A percentile compares a stretch with the other conserved stretches of the same genome.
phyloP scores from a whole-genome alignment of 805 yeast genomes.

The Kazachstania viticola region DNA sequence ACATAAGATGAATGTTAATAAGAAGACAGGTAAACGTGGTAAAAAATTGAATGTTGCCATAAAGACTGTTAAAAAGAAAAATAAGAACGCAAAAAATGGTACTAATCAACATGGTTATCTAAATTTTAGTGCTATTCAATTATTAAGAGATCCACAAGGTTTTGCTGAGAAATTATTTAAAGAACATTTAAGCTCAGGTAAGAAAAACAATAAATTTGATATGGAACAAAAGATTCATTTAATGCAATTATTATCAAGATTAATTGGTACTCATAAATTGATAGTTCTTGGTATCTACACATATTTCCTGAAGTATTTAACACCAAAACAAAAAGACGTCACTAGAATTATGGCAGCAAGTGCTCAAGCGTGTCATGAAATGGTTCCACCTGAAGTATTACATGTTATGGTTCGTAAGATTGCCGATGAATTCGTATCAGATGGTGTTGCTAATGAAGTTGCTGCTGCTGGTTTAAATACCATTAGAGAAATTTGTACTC shows the following conservation, averaged over 20 bases:
- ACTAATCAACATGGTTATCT: conserved; percentile 33
- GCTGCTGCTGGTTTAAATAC: conserved; percentile 97
- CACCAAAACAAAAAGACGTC: conserved; percentile 89
- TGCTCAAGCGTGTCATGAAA: conserved; percentile 93
- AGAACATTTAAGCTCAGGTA: conserved; percentile 58
- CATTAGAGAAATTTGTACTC: conserved; percentile 79
- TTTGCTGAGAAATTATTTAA: conserved; percentile 80
- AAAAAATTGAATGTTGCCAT: conserved; percentile 70
- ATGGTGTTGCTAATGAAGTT: conserved; percentile 96
- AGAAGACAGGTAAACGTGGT: conserved; percentile 68
- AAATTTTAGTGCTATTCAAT: conserved; percentile 89
- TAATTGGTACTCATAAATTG: conserved; percentile 90
- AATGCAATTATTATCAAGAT: conserved; percentile 76
- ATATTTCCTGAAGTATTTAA: conserved; percentile 74
- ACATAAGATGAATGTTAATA: conserved; percentile 76
- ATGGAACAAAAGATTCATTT: conserved; percentile 83
- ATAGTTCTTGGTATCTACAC: conserved; percentile 85
- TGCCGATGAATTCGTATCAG: conserved; percentile 95
- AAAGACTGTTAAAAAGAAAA: conserved; percentile 55
- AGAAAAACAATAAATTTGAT: conserved; percentile 57
- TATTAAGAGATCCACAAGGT: conserved; percentile 93
- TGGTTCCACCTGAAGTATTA: conserved; percentile 92
- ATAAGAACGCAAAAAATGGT: conserved; percentile 43
- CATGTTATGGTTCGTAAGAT: conserved; percentile 74
- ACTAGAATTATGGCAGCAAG: conserved; percentile 94